phyloP scores from a whole-genome alignment of 1,139 yeast species.

The Pichia sp. region DNA sequence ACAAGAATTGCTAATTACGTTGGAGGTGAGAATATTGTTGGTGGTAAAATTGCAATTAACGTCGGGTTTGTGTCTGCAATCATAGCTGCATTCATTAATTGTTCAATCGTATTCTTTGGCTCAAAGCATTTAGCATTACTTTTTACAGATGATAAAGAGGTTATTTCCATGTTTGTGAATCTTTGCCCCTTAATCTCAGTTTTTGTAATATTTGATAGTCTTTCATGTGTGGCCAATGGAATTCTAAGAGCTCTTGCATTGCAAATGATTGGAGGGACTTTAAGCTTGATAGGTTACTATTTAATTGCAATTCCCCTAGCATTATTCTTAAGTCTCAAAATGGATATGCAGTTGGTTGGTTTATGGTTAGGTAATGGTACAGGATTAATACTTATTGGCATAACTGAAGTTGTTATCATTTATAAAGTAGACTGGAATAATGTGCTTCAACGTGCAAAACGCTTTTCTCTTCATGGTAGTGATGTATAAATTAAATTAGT shows the following conservation, averaged over 20 bases:
- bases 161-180: slow-evolving; percentile 39
- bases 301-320: slow-evolving; percentile 66
- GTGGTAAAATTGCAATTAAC: slow-evolving; percentile 60
- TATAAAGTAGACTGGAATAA: slow-evolving; percentile 49
- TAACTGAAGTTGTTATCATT: slow-evolving; percentile 49
- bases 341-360: slow-evolving; percentile 53
- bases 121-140: slow-evolving; percentile 53
- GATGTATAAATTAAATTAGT: not conserved
- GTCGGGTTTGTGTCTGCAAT: slow-evolving; percentile 59
- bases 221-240: slow-evolving; percentile 81
- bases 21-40: slow-evolving; percentile 63
- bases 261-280: slow-evolving; percentile 75
- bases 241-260: slow-evolving; percentile 81
- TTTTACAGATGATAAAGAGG: slow-evolving; percentile 67
- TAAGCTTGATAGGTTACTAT: slow-evolving; percentile 73
- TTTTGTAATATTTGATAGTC: slow-evolving; percentile 70
- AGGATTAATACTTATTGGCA: slow-evolving; percentile 67
- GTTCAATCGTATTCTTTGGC: slow-evolving; percentile 45
- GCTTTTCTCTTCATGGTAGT: slow-evolving; percentile 2
- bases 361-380: slow-evolving; percentile 85
- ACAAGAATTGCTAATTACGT: slow-evolving; percentile 84
- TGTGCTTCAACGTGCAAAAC: slow-evolving; percentile 30
- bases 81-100: slow-evolving; percentile 51
- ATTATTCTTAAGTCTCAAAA: slow-evolving; percentile 50
- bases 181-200: slow-evolving; percentile 69